Conservation (phyloP, 1,284 basidiomycete species). For the Heterobasidion annosum region DNA sequence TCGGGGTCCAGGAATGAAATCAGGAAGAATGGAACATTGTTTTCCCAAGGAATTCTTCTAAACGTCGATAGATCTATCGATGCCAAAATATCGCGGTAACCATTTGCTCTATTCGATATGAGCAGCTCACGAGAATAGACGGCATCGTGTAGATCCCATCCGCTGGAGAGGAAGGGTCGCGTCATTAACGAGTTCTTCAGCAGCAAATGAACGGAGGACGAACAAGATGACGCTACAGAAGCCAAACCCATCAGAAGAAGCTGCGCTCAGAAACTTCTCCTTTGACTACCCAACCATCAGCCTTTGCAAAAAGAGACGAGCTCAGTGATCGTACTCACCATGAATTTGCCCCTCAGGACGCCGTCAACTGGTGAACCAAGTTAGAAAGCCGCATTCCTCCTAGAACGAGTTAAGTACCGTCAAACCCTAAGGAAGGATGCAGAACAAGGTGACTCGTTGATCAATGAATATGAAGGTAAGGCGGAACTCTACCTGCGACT, state of each 20-base stretch:
- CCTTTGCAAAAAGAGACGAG: not conserved
- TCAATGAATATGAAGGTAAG: no score
- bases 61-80: slow-evolving; percentile 79
- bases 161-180: slow-evolving; percentile 31
- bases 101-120: slow-evolving; percentile 87
- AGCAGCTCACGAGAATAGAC: slow-evolving; percentile 80
- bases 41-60: slow-evolving; percentile 89
- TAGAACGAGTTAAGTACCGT: slow-evolving; percentile 34
- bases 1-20: slow-evolving; percentile 85
- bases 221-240: slow-evolving; percentile 91
- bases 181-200: not conserved
- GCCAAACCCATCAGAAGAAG: slow-evolving; percentile 78
- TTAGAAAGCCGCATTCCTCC: not conserved
- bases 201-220: slow-evolving; percentile 15
- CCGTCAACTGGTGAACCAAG: slow-evolving; percentile 65
- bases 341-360: slow-evolving; percentile 87
- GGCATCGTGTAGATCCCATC: slow-evolving; percentile 84
- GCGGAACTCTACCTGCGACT: slow-evolving; percentile 64
- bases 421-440: slow-evolving; percentile 38
- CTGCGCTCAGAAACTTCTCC: slow-evolving; percentile 84
- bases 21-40: slow-evolving; percentile 89
- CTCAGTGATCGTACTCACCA: slow-evolving; percentile 38
- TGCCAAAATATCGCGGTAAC: slow-evolving; percentile 85
- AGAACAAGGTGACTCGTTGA: no score
- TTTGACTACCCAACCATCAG: slow-evolving; percentile 49